Conservation (phyloP, 805 yeast genomes). For the Candida pini region DNA sequence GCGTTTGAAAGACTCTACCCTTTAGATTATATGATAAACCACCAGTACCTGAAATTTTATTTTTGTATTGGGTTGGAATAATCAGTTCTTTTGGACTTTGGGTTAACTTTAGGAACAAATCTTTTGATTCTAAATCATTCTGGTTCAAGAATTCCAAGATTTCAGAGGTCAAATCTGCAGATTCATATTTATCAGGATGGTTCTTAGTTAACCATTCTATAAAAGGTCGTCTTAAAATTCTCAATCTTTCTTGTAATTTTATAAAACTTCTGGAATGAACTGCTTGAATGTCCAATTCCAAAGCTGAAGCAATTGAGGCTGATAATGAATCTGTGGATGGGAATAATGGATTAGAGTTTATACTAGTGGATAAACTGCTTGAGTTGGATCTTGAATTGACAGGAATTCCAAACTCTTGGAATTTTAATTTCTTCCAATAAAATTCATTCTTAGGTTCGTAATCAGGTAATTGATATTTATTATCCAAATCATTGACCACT, state of each 20-base stretch:
- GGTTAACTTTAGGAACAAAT: background rate
- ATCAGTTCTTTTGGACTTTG: background rate
- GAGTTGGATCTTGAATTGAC: conserved; percentile 23
- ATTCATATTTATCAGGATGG: conserved; percentile 37
- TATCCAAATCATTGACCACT: conserved; percentile 62
- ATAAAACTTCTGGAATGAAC: conserved; percentile 16
- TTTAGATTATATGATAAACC: conserved; percentile 66
- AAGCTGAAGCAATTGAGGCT: conserved; percentile 19
- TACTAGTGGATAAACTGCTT: conserved; percentile 3
- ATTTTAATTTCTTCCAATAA: conserved; percentile 55
- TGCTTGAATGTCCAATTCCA: conserved; percentile 21
- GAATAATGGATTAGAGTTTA: conserved; percentile 35
- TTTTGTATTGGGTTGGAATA: conserved; percentile 17
- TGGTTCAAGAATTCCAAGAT: conserved; percentile 31
- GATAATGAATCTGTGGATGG: conserved; percentile 17
- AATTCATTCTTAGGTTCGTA: conserved; percentile 60
- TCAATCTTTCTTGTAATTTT: conserved; percentile 34
- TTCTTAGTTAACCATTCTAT: conserved; percentile 47
- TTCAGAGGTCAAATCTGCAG: conserved; percentile 31
- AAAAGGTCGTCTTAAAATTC: conserved; percentile 46
- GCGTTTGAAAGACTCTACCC: conserved; percentile 65
- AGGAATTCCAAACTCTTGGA: conserved; percentile 62
- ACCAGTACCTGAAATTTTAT: conserved; percentile 53
- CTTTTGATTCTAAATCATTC: background rate
- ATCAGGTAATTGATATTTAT: conserved; percentile 60